Percentiles rank a stretch among this genome's conserved stretches.
Evolutionary conservation across 2,329 filamentous ascomycete species (phyloP).

Genomic region (Tolypocladium amazonense): DNA sequence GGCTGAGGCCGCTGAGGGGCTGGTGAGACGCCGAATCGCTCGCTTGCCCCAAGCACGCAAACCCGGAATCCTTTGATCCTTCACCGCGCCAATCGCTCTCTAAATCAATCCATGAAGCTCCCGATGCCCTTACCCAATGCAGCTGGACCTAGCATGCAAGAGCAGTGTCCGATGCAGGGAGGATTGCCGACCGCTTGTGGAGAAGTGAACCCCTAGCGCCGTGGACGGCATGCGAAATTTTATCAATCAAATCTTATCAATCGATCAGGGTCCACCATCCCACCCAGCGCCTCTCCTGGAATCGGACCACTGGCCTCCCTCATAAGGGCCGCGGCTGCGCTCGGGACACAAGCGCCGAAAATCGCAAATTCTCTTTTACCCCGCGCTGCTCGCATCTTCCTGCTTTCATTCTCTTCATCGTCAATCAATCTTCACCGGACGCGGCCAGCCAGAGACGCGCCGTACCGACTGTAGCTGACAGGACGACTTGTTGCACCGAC

Average conservation of each 20-base stretch:
- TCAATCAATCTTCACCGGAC: background rate
- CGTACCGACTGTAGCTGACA: background rate
- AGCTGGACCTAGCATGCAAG: background rate
- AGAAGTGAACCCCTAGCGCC: background rate
- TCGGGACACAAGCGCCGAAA: background rate
- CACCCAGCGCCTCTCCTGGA: constrained; percentile 19
- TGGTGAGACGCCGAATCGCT: background rate
- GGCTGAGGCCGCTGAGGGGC: background rate
- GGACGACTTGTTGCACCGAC: background rate
- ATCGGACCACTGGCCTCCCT: constrained; percentile 16
- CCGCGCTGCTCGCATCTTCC: background rate
- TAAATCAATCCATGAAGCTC: background rate
- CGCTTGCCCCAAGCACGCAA: background rate
- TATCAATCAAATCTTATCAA: constrained; percentile 41
- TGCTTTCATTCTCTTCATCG: background rate
- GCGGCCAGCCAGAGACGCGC: background rate
- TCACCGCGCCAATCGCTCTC: background rate
- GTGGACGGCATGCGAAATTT: constrained; percentile 13
- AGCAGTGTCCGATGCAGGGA: background rate
- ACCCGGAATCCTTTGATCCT: background rate
- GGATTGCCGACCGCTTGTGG: background rate
- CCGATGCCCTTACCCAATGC: background rate
- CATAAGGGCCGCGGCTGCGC: constrained; percentile 4
- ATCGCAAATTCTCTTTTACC: constrained; percentile 1
- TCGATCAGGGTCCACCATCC: constrained; percentile 23